A percentile compares a stretch with the other conserved stretches of the same genome.
Conservation (phyloP, 2,329 filamentous ascomycete genomes). For the Pestalotiopsis fici region DNA sequence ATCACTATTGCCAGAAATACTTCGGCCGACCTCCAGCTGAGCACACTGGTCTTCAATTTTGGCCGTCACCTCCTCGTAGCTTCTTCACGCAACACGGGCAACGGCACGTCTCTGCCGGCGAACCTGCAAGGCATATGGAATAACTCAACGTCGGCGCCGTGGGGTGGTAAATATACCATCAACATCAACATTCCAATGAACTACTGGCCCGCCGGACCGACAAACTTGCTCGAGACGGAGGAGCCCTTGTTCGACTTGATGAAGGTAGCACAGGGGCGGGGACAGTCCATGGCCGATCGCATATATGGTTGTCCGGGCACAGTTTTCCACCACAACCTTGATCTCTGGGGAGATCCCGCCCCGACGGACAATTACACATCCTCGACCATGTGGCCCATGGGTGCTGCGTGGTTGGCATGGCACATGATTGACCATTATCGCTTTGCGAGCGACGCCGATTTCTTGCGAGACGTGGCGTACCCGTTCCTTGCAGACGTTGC, state of each 20-base stretch:
- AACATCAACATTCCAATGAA: constrained; percentile 22
- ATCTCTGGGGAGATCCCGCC: constrained; percentile 39
- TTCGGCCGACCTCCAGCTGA: constrained; percentile 24
- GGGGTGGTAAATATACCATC: constrained; percentile 17
- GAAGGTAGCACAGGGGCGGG: constrained; percentile 28
- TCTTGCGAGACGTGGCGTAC: constrained; percentile 21
- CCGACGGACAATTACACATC: constrained; percentile 31
- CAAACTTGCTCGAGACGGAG: constrained; percentile 37
- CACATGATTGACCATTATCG: constrained; percentile 40
- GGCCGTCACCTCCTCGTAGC: constrained; percentile 32
- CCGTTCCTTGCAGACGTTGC: constrained; percentile 34
- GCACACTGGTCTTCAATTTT: constrained; percentile 30
- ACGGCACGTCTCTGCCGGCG: constrained; percentile 23
- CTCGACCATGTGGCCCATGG: constrained; percentile 38
- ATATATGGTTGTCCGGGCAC: constrained; percentile 40
- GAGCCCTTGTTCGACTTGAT: constrained; percentile 36
- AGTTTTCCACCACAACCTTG: constrained; percentile 39
- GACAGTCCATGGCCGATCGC: constrained; percentile 28
- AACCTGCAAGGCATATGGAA: constrained; percentile 39
- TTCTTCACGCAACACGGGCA: constrained; percentile 18
- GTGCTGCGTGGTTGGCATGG: constrained; percentile 39
- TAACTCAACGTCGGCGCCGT: constrained; percentile 15
- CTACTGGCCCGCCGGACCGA: constrained; percentile 26
- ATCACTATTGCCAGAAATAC: constrained; percentile 14
- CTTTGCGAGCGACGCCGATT: constrained; percentile 30